Percentiles rank a stretch among this genome's conserved stretches.
Evolutionary conservation across 306 rosid species (phyloP).

Genomic region (Pterocarpus macrocarpus): DNA sequence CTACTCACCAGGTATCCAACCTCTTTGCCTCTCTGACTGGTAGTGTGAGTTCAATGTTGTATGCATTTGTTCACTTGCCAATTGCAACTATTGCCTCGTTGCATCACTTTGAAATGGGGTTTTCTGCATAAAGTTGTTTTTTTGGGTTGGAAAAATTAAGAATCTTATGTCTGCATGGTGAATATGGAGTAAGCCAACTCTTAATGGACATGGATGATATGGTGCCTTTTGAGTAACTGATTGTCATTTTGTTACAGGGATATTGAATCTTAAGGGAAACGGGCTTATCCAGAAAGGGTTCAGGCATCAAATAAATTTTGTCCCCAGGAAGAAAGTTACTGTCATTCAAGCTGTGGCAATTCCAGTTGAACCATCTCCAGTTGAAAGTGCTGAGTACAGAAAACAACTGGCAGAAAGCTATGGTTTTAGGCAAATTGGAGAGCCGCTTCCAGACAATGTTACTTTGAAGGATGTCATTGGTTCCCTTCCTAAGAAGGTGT

Average conservation of each 20-base stretch:
- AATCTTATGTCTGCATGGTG: background rate
- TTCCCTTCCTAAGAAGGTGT: conserved; percentile 90
- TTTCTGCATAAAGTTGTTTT: background rate
- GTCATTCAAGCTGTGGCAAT: conserved; percentile 74
- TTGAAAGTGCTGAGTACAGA: conserved; percentile 69
- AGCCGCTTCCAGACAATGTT: conserved; percentile 77
- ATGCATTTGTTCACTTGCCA: conserved; percentile 24
- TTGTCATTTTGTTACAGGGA: conserved; percentile 59
- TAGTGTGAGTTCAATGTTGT: background rate
- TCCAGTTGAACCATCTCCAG: conserved; percentile 70
- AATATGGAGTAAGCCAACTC: background rate
- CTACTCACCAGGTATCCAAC: conserved; percentile 61
- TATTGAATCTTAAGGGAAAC: conserved; percentile 51
- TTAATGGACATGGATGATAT: conserved; percentile 10
- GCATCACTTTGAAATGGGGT: conserved; percentile 2
- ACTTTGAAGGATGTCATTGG: conserved; percentile 75
- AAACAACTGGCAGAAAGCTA: conserved; percentile 77
- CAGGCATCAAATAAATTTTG: conserved; percentile 45
- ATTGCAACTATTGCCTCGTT: background rate
- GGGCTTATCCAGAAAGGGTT: conserved; percentile 57
- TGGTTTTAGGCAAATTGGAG: conserved; percentile 86
- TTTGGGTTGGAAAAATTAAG: background rate
- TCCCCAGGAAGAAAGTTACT: conserved; percentile 52
- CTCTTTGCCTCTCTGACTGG: background rate
- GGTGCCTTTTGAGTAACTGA: conserved; percentile 19